Evolutionary conservation across 2,329 filamentous ascomycete genomes (phyloP).

Genomic region (Exophiala dermatitidis): DNA sequence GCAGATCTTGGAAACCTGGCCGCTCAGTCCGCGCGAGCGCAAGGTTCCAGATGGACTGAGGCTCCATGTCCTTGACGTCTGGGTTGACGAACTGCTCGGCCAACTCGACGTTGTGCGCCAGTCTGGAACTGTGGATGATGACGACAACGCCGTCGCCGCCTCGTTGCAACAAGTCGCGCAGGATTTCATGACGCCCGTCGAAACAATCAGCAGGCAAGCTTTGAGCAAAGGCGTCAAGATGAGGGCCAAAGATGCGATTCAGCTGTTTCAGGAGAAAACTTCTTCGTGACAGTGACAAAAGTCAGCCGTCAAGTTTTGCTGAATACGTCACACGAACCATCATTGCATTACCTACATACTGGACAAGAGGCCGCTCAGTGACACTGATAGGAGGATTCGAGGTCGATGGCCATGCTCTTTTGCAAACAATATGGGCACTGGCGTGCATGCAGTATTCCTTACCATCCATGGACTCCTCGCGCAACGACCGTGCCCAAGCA

Average conservation of each 20-base stretch:
- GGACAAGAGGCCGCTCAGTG: constrained; percentile 39
- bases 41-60: constrained; percentile 75
- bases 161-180: constrained; percentile 6
- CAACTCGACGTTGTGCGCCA: constrained; percentile 9
- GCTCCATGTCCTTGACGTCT: constrained; percentile 83
- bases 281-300: background rate
- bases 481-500: no score
- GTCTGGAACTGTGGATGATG: constrained; percentile 2
- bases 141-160: background rate
- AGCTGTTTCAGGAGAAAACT: constrained; percentile 9
- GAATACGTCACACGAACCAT: constrained; percentile 29
- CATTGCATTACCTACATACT: constrained; percentile 52
- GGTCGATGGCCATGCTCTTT: no score
- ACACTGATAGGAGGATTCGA: no score
- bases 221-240: constrained; percentile 22
- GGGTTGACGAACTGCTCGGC: constrained; percentile 67
- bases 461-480: no score
- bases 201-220: constrained; percentile 17
- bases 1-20: constrained; percentile 24
- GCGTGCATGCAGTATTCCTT: no score
- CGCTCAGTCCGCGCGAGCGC: constrained; percentile 39
- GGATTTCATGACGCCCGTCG: constrained; percentile 15
- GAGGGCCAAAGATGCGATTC: constrained; percentile 20
- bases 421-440: no score
- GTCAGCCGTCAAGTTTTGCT: background rate